Evolutionary conservation across 805 yeast genomes (phyloP), one percentile per base, ranked within the genome.

Genomic region (Candida nitratophila): DNA sequence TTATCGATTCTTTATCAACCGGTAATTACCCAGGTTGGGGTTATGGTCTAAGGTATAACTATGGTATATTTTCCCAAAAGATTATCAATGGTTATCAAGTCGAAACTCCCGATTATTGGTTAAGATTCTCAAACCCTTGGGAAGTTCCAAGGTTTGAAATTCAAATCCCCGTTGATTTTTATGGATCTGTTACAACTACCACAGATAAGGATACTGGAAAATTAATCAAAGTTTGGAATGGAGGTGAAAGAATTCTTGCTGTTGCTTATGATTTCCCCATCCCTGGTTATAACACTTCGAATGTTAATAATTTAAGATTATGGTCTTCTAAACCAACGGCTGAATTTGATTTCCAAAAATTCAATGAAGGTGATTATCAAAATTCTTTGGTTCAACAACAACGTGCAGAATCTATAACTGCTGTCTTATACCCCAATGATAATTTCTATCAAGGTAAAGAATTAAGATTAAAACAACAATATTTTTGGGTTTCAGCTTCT

Each of bases 401-500:
- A 64, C 73, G 79, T 44, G 97, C 97, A 3, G 96, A 87, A 64
- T 81, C 95, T 21, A 87, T 89, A 56, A 87, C 96, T 32, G 87
- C 96, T 6, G 96, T 89, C 16, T 70, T 89, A 59, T 89, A 89
- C 65, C 97, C 97, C 51, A 89, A 89, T 66, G 97, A 89, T 63
- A 90, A 89, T 65, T 90, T 89, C 62, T 84, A 86, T 58, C 76
- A 79, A 51, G 97, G 97, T 56, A 89, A 90, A 66, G 96, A 87
- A 62, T 74, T 89, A 59, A 79, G 97, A 61, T 77, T 89, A 64
- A 90, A 90, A 66, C 97, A 89, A 70, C 97, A 89, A 66, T 90
- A 88, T 66, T 90, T 89, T 68, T 89, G 97, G 97, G 96, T 90
- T 43, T 82, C 95, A 42, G 96, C 97, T 30, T 86, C 96, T 15